A percentile compares a stretch with the other conserved stretches of the same genome.
phyloP scores from a whole-genome alignment of 2,329 filamentous ascomycete species.

The Aspergillus unguis region DNA sequence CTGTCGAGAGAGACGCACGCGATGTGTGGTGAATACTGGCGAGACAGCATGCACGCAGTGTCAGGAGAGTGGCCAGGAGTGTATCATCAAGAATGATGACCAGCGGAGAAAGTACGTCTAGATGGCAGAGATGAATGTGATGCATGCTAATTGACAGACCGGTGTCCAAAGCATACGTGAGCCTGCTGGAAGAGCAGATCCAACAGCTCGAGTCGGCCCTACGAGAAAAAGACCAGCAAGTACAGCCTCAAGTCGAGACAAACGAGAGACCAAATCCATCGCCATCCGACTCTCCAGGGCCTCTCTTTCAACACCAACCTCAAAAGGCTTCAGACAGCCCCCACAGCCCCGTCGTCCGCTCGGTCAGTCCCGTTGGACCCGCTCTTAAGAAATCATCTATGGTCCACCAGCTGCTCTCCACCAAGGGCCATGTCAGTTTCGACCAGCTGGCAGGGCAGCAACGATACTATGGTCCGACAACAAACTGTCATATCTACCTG shows the following conservation, averaged over 20 bases:
- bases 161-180: not conserved
- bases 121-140: no score
- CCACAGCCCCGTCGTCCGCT: not conserved
- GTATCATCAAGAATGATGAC: conserved; percentile 3
- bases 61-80: not conserved
- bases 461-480: conserved; percentile 1
- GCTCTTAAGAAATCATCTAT: not conserved
- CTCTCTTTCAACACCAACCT: not conserved
- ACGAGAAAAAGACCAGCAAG: not conserved
- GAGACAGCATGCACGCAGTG: not conserved
- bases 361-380: not conserved
- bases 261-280: not conserved
- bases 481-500: conserved; percentile 2
- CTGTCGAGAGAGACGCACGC: not conserved
- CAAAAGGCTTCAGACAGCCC: not conserved
- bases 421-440: not conserved
- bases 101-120: not conserved
- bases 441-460: not conserved
- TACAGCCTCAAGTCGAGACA: not conserved
- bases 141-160: not conserved
- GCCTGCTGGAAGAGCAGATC: not conserved
- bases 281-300: not conserved
- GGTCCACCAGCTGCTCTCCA: not conserved
- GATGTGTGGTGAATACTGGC: not conserved
- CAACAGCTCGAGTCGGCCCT: not conserved